Percentiles rank a stretch among this genome's conserved stretches.
phyloP scores from a whole-genome alignment of 192 early-diverging fungal genomes.

The Linnemannia zychae region DNA sequence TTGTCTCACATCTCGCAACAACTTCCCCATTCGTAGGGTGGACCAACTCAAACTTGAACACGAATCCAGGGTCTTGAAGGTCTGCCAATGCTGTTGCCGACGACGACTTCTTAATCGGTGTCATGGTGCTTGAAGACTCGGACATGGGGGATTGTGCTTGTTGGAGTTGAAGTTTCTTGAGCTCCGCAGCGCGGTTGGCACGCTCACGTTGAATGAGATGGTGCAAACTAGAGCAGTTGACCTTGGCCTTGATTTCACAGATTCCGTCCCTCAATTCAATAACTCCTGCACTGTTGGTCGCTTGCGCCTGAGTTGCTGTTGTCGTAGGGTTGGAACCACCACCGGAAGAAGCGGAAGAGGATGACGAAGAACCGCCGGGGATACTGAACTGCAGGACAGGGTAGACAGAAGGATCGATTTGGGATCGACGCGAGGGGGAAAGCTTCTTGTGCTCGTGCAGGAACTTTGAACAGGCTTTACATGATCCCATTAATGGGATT shows the following conservation, averaged over 20 bases:
- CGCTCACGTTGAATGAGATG: constrained; percentile 27
- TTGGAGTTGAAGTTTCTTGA: not conserved
- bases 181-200: not conserved
- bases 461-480: constrained; percentile 36
- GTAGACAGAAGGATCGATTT: constrained; percentile 19
- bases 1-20: constrained; percentile 28
- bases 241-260: constrained; percentile 45
- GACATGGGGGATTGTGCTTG: not conserved
- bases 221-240: constrained; percentile 49
- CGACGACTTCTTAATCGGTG: not conserved
- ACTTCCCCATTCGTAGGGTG: constrained; percentile 24
- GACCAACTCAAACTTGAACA: constrained; percentile 52
- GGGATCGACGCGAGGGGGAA: constrained; percentile 5
- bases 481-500: constrained; percentile 14
- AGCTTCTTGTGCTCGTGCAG: constrained; percentile 38
- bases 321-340: not conserved
- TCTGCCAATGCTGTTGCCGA: constrained; percentile 1
- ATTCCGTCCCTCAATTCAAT: constrained; percentile 37
- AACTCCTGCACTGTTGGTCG: constrained; percentile 23
- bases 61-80: constrained; percentile 30
- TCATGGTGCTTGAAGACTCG: not conserved
- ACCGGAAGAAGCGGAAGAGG: too few species aligned
- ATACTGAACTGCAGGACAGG: constrained; percentile 42
- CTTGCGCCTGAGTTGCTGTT: too few species aligned
- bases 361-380: constrained; percentile 13